Conservation (phyloP, 495 filamentous ascomycete genomes). For the Cenococcum geophilum region DNA sequence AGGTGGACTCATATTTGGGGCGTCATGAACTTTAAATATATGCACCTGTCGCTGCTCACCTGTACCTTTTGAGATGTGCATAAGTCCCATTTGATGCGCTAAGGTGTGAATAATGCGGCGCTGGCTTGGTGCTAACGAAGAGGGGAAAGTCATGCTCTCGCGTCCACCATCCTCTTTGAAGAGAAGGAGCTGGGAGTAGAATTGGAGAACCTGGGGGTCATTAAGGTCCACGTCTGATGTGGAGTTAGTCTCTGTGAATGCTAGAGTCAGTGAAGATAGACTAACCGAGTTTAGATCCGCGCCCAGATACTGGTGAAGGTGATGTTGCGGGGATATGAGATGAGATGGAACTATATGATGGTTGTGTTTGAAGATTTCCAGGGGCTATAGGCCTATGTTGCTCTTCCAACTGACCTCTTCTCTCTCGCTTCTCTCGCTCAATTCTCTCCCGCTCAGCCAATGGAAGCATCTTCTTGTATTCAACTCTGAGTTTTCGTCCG, state of each 20-base stretch:
- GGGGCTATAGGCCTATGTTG: conserved; percentile 72
- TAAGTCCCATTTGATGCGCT: conserved; percentile 89
- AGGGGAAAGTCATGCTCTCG: conserved; percentile 77
- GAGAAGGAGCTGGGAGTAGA: conserved; percentile 80
- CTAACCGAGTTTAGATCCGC: conserved; percentile 55
- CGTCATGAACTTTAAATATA: conserved; percentile 62
- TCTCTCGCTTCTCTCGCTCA: conserved; percentile 93
- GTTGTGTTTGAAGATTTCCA: conserved; percentile 67
- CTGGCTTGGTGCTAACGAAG: conserved; percentile 70
- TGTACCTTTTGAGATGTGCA: conserved; percentile 79
- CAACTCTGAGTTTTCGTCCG: conserved; percentile 86
- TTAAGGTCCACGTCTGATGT: conserved; percentile 72
- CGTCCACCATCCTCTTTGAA: conserved; percentile 75
- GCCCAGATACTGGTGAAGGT: conserved; percentile 62
- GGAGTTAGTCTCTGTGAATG: conserved; percentile 4
- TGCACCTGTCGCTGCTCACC: conserved; percentile 83
- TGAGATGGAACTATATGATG: conserved; percentile 74
- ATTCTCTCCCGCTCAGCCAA: conserved; percentile 91
- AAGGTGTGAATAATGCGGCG: conserved; percentile 87
- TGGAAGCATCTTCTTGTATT: conserved; percentile 99
- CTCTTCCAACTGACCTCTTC: conserved; percentile 92
- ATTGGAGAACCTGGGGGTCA: conserved; percentile 76
- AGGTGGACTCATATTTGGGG: conserved; percentile 59
- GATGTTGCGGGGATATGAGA: conserved; percentile 65
- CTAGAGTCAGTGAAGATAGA: conserved; percentile 1